Evolutionary conservation across 805 yeast species (phyloP), one percentile per base, ranked within the genome.

Genomic region (Candida broadrunensis): DNA sequence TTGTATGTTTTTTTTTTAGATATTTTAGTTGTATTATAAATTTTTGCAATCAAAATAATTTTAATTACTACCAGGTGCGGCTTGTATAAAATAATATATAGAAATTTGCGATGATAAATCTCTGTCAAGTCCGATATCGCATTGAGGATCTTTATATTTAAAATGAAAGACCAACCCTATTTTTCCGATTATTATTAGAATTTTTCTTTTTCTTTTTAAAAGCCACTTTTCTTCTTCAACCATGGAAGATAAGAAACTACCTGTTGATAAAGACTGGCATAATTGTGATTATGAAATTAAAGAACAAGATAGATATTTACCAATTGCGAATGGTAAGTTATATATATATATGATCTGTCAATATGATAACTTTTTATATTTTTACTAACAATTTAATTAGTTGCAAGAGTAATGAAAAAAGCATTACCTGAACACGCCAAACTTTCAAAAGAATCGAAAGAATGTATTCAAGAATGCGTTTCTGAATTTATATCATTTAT

Each of bases 391-490:
- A n/a, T n/a, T n/a, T n/a, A n/a, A n/a, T 14, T 41, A 69, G 77
- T 80, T 44, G 83, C 85, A n/a, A 67, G 91, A 38, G 77, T 85
- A 38, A 85, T 85, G 91, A 85, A 85, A 54, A 71, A 65, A 41
- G 83, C 91, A 2, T 64, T 85, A 23, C 91, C 93, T 2, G 64
- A 72, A 11, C 80, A 82, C 27, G 91, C 90, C 9, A 85, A 85
- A 52, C 80, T 85, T 1, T 81, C 88, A 17, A 85, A 84, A 52
- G 93, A 85, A 52, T 85, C 90, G 33, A 83, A 84, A 52, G 90
- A 83, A 50, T 59, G 89, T 45, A 80, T 85, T 77, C 93, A 85
- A 54, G 91, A 85, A 54, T 85, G 91, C 65, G 91, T 85, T 2
- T 78, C 85, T 18, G 95, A 85, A 63, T 84, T 85, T 56, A 85